Evolutionary conservation across 164 flowering plant species (phyloP), one percentile per base, ranked within the genome.

Genomic region (Dillenia turbinata): DNA sequence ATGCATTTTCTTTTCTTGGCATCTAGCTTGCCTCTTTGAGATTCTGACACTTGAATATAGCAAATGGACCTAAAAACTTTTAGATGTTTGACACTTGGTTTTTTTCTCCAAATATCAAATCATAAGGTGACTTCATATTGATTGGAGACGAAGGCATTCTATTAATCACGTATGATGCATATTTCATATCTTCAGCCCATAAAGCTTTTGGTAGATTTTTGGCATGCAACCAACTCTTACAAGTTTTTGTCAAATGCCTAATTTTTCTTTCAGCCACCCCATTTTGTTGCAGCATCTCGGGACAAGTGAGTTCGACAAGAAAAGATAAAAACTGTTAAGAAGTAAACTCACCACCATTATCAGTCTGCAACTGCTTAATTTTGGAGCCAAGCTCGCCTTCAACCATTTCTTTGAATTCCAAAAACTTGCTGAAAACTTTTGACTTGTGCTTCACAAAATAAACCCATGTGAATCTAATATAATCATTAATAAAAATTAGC

Each of bases 21-120:
- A 33, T 74, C 74, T 2, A 66, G 52, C 50, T 69, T 71, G 22
- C 63, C 64, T 54, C 67, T 8, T 17, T 44, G 22, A 46, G 22
- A 14, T 52, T 75, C 57, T 1, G 71, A 63, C 3, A 75, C 55
- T 64, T 70, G 74, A 52, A 74, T 66, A 60, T 68, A 60, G 14
- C 71, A 67, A 47, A 67, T 54, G 3, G 64, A 72, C 9, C 71
- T 67, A 63, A 72, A 72, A 19, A 64, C 68, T 19, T 19, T 19
- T 19, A 19, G 49, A 47, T 47, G 10, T 9, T 47, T 47, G 13
- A 47, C 49, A 9, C 49, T 47, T n/a, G n/a, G n/a, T 47, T 8
- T 8, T 12, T 47, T 47, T 12, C 12, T 12, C 49, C 49, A 8
- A 47, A 47, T 12, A 47, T 47, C 49, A 47, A 47, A 8, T 47